Evolutionary conservation across 1,139 yeast species (phyloP), one percentile per base, ranked within the genome.

Genomic region (Yamadazyma conglobata): DNA sequence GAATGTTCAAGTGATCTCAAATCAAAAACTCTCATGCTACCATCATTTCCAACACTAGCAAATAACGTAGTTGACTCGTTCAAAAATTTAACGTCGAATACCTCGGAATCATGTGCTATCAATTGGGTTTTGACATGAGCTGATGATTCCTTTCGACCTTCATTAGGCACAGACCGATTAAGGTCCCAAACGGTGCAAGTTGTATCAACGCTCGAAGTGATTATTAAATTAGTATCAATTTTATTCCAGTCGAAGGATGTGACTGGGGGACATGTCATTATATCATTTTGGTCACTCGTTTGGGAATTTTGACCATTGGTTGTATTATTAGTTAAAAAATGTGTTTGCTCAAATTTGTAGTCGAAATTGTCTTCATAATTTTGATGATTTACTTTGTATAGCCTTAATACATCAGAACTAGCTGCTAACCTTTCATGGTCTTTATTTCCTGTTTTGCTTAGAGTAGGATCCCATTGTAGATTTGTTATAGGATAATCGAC

Each of bases 131-230:
- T 84, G 13, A 95, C 95, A 16, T 73, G 68, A n/a, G 85, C 86
- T 4, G 72, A 56, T 31, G 69, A 72, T 7, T 77, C 68, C 29
- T 64, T 56, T 19, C 64, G 25, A 12, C 40, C 39, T 3, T 27
- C 25, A 6, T 25, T 10, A 12, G 27, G 24, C 24, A 30, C 33
- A 3, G 66, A 49, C 19, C 73, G 54, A 40, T 60, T 68, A 25
- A 87, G 60, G 56, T 91, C 97, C 97, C 98, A 91, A 3, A 88
- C 80, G 0, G 97, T 89, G 58, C 98, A 91, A 1, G 98, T 91
- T 1, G 98, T 91, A 57, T 91, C 98, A 8, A 91, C 87, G 18
- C 93, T 80, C 38, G 93, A 78, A 1, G 96, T 87, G 27, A 91
- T 84, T 15, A 88, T 72, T 23, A 80, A 59, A 34, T 76, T 73